Evolutionary conservation across 2,329 filamentous ascomycete genomes (phyloP).

Genomic region (Curvularia sp.): DNA sequence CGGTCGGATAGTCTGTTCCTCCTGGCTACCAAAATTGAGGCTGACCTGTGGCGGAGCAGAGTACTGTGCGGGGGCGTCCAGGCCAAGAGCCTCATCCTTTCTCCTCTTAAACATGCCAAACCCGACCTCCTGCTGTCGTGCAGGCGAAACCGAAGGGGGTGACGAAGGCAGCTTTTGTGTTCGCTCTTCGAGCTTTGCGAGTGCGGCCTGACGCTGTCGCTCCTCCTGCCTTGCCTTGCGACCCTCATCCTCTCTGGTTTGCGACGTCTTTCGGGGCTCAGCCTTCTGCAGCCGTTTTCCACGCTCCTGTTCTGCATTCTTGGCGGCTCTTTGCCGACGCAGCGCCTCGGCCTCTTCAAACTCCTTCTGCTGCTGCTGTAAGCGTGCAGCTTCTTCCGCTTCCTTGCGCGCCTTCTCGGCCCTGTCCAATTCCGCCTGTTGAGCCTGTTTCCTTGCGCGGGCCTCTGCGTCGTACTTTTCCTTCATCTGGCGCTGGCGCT

Average conservation of each 20-base stretch:
- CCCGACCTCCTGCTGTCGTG: slow-evolving; percentile 38
- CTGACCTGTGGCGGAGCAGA: slow-evolving; percentile 34
- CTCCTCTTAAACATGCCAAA: slow-evolving; percentile 46
- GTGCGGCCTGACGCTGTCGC: slow-evolving; percentile 32
- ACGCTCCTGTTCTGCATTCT: slow-evolving; percentile 42
- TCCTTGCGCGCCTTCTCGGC: slow-evolving; percentile 35
- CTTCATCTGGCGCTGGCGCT: slow-evolving; percentile 41
- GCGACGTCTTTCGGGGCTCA: slow-evolving; percentile 34
- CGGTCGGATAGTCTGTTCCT: slow-evolving; percentile 49
- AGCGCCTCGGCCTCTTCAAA: slow-evolving; percentile 39
- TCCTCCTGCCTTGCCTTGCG: slow-evolving; percentile 21
- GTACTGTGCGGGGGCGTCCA: slow-evolving; percentile 26
- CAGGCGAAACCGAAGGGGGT: slow-evolving; percentile 39
- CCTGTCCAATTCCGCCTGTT: slow-evolving; percentile 39
- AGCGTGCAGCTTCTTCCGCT: slow-evolving; percentile 41
- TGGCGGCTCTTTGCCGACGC: slow-evolving; percentile 40
- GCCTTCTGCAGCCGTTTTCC: slow-evolving; percentile 43
- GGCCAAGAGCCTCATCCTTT: slow-evolving; percentile 40
- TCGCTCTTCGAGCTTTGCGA: slow-evolving; percentile 35
- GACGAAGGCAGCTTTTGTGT: slow-evolving; percentile 28
- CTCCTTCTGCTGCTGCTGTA: slow-evolving; percentile 36
- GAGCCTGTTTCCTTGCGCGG: slow-evolving; percentile 38
- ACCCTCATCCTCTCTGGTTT: slow-evolving; percentile 19
- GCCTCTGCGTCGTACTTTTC: slow-evolving; percentile 45
- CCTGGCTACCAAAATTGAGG: slow-evolving; percentile 26